Evolutionary conservation across 371 early-diverging fungal genomes (phyloP).

Genomic region (Lichtheimia ramosa): DNA sequence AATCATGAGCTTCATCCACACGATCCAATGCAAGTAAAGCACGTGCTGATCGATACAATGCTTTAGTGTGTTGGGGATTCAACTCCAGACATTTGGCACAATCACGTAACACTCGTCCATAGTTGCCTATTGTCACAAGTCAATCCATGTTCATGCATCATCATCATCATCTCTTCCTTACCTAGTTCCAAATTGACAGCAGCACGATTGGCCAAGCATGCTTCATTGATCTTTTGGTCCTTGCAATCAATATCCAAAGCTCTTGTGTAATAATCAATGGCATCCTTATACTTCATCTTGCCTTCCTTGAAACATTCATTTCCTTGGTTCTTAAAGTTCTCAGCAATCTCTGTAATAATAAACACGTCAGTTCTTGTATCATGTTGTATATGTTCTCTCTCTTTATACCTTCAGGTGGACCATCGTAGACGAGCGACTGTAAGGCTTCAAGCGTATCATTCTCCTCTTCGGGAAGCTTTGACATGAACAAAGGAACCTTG

Average conservation of each 20-base stretch:
- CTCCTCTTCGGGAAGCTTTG: conserved; percentile 69
- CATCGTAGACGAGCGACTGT: conserved; percentile 89
- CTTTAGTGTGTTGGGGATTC: conserved; percentile 85
- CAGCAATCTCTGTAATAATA: conserved; percentile 78
- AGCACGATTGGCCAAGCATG: conserved; percentile 87
- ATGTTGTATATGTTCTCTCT: not conserved
- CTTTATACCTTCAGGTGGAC: conserved; percentile 86
- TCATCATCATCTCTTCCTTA: conserved; percentile 25
- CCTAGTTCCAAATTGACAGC: conserved; percentile 90
- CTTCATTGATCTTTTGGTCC: conserved; percentile 74
- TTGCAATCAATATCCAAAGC: conserved; percentile 82
- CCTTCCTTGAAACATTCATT: conserved; percentile 88
- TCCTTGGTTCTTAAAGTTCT: conserved; percentile 94
- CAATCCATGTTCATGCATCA: not conserved
- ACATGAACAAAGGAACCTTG: conserved; percentile 93
- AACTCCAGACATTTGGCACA: conserved; percentile 83
- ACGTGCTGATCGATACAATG: conserved; percentile 86
- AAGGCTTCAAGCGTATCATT: conserved; percentile 83
- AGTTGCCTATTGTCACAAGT: conserved; percentile 57
- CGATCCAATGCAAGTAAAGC: conserved; percentile 81
- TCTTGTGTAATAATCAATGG: conserved; percentile 84
- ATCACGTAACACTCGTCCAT: conserved; percentile 83
- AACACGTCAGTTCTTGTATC: not conserved
- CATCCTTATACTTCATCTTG: conserved; percentile 69
- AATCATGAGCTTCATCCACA: conserved; percentile 82